Conservation (phyloP, 139 green algal species). For the Tetradesmus lagerheimii region DNA sequence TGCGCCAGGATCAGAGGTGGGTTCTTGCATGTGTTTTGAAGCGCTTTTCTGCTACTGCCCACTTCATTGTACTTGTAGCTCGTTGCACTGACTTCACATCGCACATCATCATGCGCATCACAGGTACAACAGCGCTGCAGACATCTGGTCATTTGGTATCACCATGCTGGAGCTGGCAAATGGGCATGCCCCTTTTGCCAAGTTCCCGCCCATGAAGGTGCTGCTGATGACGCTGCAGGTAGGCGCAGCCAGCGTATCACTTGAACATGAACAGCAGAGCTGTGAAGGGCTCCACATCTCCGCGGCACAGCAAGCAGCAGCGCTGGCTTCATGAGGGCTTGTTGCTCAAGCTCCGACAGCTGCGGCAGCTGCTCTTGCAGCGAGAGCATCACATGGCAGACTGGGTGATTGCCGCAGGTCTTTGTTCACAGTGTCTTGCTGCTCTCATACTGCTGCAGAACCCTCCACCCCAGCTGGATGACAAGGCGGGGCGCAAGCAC, state of each 20-base stretch:
- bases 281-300: no score
- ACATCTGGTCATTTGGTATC: constrained; percentile 99
- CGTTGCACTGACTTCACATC: no score
- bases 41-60: background rate
- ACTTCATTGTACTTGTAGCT: no score
- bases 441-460: constrained; percentile 94
- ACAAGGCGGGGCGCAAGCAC: constrained; percentile 77
- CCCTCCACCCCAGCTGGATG: constrained; percentile 91
- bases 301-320: background rate
- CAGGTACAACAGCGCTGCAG: constrained; percentile 90
- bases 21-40: no score
- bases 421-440: constrained; percentile 59
- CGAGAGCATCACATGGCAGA: no score
- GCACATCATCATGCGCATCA: background rate
- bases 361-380: no score
- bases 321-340: background rate
- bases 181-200: constrained; percentile 98
- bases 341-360: no score
- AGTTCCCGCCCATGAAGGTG: constrained; percentile 98
- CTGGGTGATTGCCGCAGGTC: no score
- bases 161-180: constrained; percentile 97
- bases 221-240: constrained; percentile 80
- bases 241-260: no score
- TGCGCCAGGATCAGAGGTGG: no score
- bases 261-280: no score